Evolutionary conservation across 2,329 filamentous ascomycete genomes (phyloP), one percentile per base, ranked within the genome.

Genomic region (Davidsoniella australis): DNA sequence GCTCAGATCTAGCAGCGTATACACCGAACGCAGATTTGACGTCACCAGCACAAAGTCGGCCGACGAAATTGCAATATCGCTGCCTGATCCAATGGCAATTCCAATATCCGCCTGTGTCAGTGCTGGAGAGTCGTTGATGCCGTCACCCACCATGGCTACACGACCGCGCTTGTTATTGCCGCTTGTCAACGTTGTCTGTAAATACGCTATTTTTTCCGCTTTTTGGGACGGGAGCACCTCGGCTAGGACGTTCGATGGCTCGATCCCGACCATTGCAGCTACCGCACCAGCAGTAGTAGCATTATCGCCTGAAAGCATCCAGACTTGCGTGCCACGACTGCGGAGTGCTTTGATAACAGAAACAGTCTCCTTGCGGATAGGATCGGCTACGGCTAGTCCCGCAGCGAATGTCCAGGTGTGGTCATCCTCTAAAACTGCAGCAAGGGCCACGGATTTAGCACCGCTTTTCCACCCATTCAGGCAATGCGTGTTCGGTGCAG

Each of bases 251-350:
- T 93, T 84, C 49, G 69, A 66, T 0, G 69, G 58, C 0, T 77
- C 72, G 55, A 95, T 94, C 18, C 85, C 85, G 16, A 94, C 70
- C 58, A 76, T 76, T 2, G 70, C 66, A 1, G 83, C 88, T 2
- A 95, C 85, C 0, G 86, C 85, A 17, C 73, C 69, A 2, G 88
- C 88, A 0, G 88, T 95, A n/a, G 69, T 78, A n/a, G 70, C 67
- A 59, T 94, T 94, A 66, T 95, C 88, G 26, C 88, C 88, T 0
- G 86, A 93, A 37, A 94, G 78, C 85, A 95, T 93, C 78, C 82
- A 94, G 3, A 94, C 82, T 29, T 79, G 75, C 43, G 83, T 79
- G 17, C 81, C 78, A 14, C 74, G 73, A 4, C 71, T 63, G 41
- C 75, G 72, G 0, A 94, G 74, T 1, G 78, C 70, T 5, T 65